Conservation (phyloP, 225 moss, liverwort and hornwort genomes). For the Lunularia cruciata region DNA sequence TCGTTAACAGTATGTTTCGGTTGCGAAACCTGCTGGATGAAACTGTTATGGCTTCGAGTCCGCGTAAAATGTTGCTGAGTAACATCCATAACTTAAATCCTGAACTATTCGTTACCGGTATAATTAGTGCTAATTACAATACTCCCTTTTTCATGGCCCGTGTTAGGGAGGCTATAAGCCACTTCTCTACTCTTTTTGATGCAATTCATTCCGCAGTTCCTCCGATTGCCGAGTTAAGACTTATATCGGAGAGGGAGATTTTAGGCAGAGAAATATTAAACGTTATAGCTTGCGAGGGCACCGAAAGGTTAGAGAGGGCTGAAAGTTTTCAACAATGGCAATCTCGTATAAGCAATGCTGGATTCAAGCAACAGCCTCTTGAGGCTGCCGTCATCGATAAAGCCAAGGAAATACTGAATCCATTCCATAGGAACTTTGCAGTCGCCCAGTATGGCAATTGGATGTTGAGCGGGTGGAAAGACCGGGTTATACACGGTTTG, state of each 20-base stretch:
- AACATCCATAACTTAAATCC: constrained; percentile 79
- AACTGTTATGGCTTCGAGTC: constrained; percentile 84
- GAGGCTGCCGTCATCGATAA: constrained; percentile 36
- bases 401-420: constrained; percentile 47
- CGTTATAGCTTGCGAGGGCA: constrained; percentile 80
- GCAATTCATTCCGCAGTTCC: constrained; percentile 69
- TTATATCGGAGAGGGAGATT: constrained; percentile 58
- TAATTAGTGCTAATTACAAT: constrained; percentile 61
- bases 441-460: constrained; percentile 63
- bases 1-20: constrained; percentile 70
- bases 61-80: constrained; percentile 66
- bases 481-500: constrained; percentile 58
- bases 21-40: constrained; percentile 78
- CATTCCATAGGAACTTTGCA: constrained; percentile 67
- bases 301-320: constrained; percentile 81
- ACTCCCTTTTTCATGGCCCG: constrained; percentile 88
- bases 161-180: constrained; percentile 67
- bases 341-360: constrained; percentile 70
- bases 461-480: constrained; percentile 81
- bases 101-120: constrained; percentile 70
- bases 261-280: constrained; percentile 82
- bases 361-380: constrained; percentile 61
- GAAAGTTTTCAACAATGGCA: constrained; percentile 89
- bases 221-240: constrained; percentile 50
- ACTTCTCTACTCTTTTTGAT: constrained; percentile 66